A percentile compares a stretch with the other conserved stretches of the same genome.
phyloP scores from a whole-genome alignment of 2,329 filamentous ascomycete species.

The Emergomyces orientalis region DNA sequence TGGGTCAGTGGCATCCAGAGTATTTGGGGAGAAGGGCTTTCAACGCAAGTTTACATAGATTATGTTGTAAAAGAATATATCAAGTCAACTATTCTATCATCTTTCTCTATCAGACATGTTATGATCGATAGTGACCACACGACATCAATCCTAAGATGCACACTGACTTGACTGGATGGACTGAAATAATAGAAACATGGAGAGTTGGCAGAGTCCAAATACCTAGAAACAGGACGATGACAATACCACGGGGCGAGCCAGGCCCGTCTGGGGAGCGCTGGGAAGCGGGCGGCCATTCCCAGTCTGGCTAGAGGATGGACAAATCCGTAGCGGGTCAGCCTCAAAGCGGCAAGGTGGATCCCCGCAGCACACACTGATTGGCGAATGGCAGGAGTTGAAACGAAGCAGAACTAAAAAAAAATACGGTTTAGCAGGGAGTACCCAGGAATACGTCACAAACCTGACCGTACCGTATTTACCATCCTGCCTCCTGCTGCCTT shows the following conservation, averaged over 20 bases:
- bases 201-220: no score
- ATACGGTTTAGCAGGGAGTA: not conserved
- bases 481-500: not conserved
- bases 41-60: no score
- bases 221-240: not conserved
- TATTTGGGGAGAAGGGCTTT: no score
- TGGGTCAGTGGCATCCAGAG: no score
- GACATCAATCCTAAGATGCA: no score
- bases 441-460: not conserved
- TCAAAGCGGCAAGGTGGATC: not conserved
- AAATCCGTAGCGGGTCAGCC: not conserved
- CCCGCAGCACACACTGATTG: not conserved
- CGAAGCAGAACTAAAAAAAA: not conserved
- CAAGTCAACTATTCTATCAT: no score
- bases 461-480: not conserved
- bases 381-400: constrained; percentile 2
- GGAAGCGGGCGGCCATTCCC: constrained; percentile 5
- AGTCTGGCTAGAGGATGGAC: not conserved
- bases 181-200: no score
- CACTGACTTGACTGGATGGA: no score
- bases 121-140: no score
- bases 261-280: not conserved
- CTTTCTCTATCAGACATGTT: no score
- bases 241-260: not conserved
- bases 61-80: no score